A percentile compares a stretch with the other conserved stretches of the same genome.
phyloP scores from a whole-genome alignment of 495 filamentous ascomycete genomes.

The Sphaerosporella brunnea region DNA sequence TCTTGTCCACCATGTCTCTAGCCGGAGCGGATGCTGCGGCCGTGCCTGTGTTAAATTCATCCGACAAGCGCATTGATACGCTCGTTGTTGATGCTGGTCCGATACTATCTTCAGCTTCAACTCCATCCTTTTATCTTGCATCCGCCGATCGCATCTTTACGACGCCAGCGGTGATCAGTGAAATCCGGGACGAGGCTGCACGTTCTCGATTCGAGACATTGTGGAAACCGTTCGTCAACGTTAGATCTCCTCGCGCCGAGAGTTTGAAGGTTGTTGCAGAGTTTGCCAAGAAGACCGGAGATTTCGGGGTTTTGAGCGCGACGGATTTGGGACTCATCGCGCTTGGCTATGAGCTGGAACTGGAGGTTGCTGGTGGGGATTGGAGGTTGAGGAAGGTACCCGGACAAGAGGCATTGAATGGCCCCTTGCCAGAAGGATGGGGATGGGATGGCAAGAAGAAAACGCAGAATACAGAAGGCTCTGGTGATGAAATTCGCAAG shows the following conservation, averaged over 20 bases:
- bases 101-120: constrained; percentile 49
- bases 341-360: constrained; percentile 77
- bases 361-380: constrained; percentile 65
- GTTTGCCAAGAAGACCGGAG: constrained; percentile 79
- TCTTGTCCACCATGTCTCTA: no score
- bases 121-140: constrained; percentile 35
- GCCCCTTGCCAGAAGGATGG: constrained; percentile 38
- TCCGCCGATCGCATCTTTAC: constrained; percentile 66
- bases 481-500: constrained; percentile 1
- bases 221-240: constrained; percentile 63
- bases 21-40: no score
- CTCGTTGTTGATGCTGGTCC: constrained; percentile 82
- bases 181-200: constrained; percentile 76
- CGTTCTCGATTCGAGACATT: constrained; percentile 62
- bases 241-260: constrained; percentile 51
- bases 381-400: constrained; percentile 64
- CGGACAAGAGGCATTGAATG: constrained; percentile 59
- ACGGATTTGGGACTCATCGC: constrained; percentile 80
- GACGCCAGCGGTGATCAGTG: constrained; percentile 66
- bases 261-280: constrained; percentile 64
- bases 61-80: no score
- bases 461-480: not conserved
- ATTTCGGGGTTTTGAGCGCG: constrained; percentile 66
- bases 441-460: not conserved
- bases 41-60: no score